phyloP scores from a whole-genome alignment of 106 monocot species.

The Dendrobium huoshanense region DNA sequence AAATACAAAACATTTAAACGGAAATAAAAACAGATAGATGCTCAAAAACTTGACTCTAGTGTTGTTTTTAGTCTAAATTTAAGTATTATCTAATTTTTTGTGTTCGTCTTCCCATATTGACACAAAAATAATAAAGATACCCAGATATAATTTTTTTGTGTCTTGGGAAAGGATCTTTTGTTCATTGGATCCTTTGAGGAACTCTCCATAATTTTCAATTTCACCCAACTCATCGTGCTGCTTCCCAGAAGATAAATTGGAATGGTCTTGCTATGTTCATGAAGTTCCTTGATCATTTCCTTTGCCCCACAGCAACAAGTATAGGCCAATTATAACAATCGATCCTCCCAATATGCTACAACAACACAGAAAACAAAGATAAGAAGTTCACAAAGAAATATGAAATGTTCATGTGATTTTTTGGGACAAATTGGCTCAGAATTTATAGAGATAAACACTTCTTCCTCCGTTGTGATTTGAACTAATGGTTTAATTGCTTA shows the following conservation, averaged over 20 bases:
- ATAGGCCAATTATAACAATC: constrained; percentile 62
- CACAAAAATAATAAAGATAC: neutral
- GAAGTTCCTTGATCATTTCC: constrained; percentile 42
- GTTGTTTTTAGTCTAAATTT: no score
- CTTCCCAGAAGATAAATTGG: neutral
- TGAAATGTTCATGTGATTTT: neutral
- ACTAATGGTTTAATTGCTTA: no score
- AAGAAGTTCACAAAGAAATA: no score
- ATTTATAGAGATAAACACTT: no score
- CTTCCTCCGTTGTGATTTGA: no score
- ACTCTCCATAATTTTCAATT: neutral
- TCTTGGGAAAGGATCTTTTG: no score
- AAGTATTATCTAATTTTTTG: no score
- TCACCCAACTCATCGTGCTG: neutral
- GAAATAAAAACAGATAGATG: no score
- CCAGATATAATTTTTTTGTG: neutral
- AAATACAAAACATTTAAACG: no score
- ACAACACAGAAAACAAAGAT: neutral
- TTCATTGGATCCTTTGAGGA: neutral
- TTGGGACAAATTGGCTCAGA: neutral
- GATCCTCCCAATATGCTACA: constrained; percentile 73
- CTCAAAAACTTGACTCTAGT: no score
- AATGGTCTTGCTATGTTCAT: constrained; percentile 6
- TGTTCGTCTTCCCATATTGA: no score
- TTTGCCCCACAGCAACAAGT: constrained; percentile 80